Base-by-base conservation (phyloP, 2,329 filamentous ascomycete genomes). In the Pestalotiopsis fici region DNA sequence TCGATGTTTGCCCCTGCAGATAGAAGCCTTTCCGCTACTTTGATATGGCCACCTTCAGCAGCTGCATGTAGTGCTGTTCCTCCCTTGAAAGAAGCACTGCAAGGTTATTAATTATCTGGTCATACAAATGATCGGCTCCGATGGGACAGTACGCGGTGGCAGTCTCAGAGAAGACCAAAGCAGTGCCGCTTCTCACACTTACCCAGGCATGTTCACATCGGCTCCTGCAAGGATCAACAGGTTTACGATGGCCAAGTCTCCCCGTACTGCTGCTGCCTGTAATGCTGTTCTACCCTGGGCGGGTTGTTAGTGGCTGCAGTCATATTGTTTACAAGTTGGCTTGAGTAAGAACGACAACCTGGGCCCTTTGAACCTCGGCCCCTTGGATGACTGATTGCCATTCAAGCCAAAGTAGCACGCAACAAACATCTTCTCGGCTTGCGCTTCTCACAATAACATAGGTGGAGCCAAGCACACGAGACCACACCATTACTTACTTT, bases 11-110 rank as follows among this genome's bases (percentile, higher is more conserved):
- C 81, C 13, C 81, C 81, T 4, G 67, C 69, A 2, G 74, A 72
- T 57, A 82, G 68, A 7, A 83, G 75, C 54, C 70, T 68, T 13
- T 71, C 66, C 3, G 78, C 73, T 1, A 78, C 65, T 2, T 70
- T 68, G 15, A 67, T 5, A 66, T 76, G 68, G 0, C 77, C 77
- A 2, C 70, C 72, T 18, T 75, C 72, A 1, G 75, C 74, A 7
- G 80, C 80, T 68, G 70, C 76, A 77, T 73, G 85, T 74, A 78
- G 80, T 69, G 72, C 81, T 72, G 68, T 85, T 70, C 71, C 78
- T 68, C 68, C 80, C 55, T 73, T 73, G 62, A 78, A 79, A 73
- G 68, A 78, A 71, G 62, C 72, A 7, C 43, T 50, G n/a, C 21
- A 11, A 2, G 9, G 18, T n/a, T n/a, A n/a, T n/a, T n/a, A n/a